These are phyloP conservation scores for Thielaviopsis musarum DNA, from an alignment of 2,329 filamentous ascomycete species.

Conservation along the genomic window DNA sequence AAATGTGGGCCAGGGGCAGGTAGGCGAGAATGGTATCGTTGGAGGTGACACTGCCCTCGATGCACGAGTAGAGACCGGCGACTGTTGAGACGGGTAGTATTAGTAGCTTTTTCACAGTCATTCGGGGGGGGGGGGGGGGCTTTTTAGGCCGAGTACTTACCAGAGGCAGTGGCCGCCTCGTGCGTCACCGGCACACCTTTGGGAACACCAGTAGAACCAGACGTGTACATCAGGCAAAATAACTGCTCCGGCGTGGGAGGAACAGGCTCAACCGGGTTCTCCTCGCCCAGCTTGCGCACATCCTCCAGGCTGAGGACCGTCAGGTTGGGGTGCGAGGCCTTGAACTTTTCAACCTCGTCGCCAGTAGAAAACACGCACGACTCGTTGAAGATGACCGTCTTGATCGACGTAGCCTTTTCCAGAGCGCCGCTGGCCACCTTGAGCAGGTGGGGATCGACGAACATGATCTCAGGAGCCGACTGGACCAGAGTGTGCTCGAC, in stretches of 20 bases:
- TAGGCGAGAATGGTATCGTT: constrained; percentile 75
- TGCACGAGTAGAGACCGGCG: constrained; percentile 62
- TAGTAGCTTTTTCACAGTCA: too few relatives aligned
- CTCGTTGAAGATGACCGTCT: constrained; percentile 47
- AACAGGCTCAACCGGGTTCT: constrained; percentile 52
- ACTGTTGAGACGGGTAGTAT: constrained; percentile 27
- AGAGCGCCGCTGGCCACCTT: constrained; percentile 41
- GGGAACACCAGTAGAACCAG: constrained; percentile 73
- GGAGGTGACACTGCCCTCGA: constrained; percentile 62
- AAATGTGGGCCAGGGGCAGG: constrained; percentile 84
- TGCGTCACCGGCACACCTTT: constrained; percentile 81
- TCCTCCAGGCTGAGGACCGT: constrained; percentile 38
- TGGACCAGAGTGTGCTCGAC: constrained; percentile 74
- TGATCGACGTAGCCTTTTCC: constrained; percentile 37
- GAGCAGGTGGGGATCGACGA: constrained; percentile 66
- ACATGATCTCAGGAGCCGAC: constrained; percentile 68
- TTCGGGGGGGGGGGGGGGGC: too few relatives aligned
- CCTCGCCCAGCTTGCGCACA: constrained; percentile 40
- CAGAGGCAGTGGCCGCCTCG: constrained; percentile 58
- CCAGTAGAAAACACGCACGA: constrained; percentile 32
- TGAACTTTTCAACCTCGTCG: constrained; percentile 37
- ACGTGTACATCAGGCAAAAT: constrained; percentile 77
- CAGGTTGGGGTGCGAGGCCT: constrained; percentile 36
- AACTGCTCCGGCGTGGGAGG: constrained; percentile 60
- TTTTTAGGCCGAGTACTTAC: constrained; percentile 20